phyloP scores from a whole-genome alignment of 208 protist species.

The Trypanosoma melophagium region DNA sequence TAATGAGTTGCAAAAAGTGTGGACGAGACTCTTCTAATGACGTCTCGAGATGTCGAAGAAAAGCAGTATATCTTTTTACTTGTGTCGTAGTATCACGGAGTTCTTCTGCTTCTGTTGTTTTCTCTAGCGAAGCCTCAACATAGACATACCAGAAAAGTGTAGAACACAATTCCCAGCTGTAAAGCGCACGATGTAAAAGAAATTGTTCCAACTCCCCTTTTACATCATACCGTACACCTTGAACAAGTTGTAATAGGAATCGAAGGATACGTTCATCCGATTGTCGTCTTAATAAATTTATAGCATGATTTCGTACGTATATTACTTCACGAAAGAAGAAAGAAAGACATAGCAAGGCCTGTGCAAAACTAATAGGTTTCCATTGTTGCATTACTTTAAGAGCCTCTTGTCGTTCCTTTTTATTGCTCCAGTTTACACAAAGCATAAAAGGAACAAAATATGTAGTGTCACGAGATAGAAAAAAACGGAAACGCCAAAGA shows the following conservation, averaged over 20 bases:
- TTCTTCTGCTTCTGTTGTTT: constrained; percentile 3
- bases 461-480: constrained; percentile 67
- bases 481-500: constrained; percentile 93
- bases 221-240: constrained; percentile 79
- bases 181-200: constrained; percentile 53
- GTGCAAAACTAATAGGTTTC: constrained; percentile 57
- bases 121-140: constrained; percentile 45
- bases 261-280: constrained; percentile 43
- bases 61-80: constrained; percentile 4
- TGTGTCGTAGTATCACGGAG: background rate
- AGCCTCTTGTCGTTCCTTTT: constrained; percentile 70
- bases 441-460: constrained; percentile 91
- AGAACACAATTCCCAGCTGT: constrained; percentile 78
- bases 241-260: constrained; percentile 72
- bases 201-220: constrained; percentile 54
- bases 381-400: constrained; percentile 65
- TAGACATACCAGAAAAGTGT: constrained; percentile 63
- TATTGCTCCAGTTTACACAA: constrained; percentile 89
- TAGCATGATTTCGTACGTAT: constrained; percentile 67
- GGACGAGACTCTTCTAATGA: constrained; percentile 36
- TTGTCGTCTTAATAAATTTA: constrained; percentile 51
- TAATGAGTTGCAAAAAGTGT: constrained; percentile 49
- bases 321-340: constrained; percentile 58
- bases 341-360: constrained; percentile 77
- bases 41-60: constrained; percentile 37